Percentiles rank a stretch among this genome's conserved stretches.
Evolutionary conservation across 108 stramenopile genomes (phyloP).

Genomic region (Bacterosira constricta): DNA sequence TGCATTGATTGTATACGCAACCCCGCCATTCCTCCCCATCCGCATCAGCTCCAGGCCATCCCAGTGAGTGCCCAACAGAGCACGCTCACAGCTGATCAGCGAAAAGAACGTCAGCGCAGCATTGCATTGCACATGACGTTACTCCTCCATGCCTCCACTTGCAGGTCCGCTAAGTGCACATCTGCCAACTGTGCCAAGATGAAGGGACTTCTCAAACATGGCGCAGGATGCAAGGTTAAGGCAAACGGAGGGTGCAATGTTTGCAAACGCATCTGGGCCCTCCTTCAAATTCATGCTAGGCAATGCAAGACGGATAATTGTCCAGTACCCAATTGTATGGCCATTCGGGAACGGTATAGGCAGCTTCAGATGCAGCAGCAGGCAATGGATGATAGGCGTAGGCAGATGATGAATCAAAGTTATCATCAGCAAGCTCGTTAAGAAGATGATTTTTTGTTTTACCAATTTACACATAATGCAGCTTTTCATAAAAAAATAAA

Average conservation of each 20-base stretch:
- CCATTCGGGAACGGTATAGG: slow-evolving; percentile 89
- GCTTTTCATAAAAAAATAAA: not conserved
- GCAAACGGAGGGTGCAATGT: slow-evolving; percentile 93
- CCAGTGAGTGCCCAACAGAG: slow-evolving; percentile 78
- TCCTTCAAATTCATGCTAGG: slow-evolving; percentile 95
- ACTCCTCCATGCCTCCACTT: slow-evolving; percentile 92
- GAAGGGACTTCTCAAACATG: slow-evolving; percentile 95
- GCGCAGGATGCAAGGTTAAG: slow-evolving; percentile 79
- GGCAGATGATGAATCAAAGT: slow-evolving; percentile 86
- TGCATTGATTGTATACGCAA: slow-evolving; percentile 88
- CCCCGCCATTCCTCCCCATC: slow-evolving; percentile 79
- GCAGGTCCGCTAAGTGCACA: slow-evolving; percentile 81
- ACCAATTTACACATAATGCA: too few species aligned
- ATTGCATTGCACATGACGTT: slow-evolving; percentile 97
- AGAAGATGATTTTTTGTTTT: not conserved
- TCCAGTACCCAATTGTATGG: slow-evolving; percentile 94
- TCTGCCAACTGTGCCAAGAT: slow-evolving; percentile 97
- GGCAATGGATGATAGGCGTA: slow-evolving; percentile 91
- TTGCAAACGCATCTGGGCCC: slow-evolving; percentile 98
- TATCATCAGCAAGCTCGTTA: slow-evolving; percentile 48
- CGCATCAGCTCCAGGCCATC: slow-evolving; percentile 85
- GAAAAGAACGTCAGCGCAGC: slow-evolving; percentile 90
- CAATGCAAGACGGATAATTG: slow-evolving; percentile 90
- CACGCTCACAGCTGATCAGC: slow-evolving; percentile 88
- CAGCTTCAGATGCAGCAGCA: slow-evolving; percentile 90